A percentile compares a stretch with the other conserved stretches of the same genome.
phyloP scores from a whole-genome alignment of 2,329 filamentous ascomycete species.

The Lizonia empirigonia region DNA sequence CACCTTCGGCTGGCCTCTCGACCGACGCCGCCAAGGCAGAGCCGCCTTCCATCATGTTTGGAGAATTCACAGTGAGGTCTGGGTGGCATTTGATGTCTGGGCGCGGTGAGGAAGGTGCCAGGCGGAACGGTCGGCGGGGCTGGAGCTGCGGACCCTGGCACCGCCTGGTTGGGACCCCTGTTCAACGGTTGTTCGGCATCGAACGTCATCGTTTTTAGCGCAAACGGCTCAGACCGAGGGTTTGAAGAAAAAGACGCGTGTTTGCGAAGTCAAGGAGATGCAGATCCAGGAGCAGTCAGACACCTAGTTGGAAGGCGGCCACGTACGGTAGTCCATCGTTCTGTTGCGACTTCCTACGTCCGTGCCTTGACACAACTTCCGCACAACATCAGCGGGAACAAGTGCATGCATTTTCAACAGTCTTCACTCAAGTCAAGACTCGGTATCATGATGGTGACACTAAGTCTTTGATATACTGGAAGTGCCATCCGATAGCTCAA shows the following conservation, averaged over 20 bases:
- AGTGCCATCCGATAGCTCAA: too few relatives aligned
- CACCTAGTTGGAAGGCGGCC: too few relatives aligned
- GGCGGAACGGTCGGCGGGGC: slow-evolving; percentile 17
- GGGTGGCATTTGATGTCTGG: slow-evolving; percentile 9
- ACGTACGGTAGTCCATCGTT: too few relatives aligned
- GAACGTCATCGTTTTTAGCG: slow-evolving; percentile 6
- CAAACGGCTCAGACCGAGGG: not conserved
- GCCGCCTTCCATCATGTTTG: slow-evolving; percentile 7
- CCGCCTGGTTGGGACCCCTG: slow-evolving; percentile 7
- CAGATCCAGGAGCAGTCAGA: not conserved
- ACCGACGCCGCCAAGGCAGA: not conserved
- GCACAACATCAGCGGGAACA: too few relatives aligned
- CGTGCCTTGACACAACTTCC: too few relatives aligned
- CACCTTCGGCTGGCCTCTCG: not conserved
- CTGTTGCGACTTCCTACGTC: too few relatives aligned
- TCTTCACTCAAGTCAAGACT: too few relatives aligned
- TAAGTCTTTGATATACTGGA: too few relatives aligned
- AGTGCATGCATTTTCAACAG: too few relatives aligned
- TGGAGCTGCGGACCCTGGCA: slow-evolving; percentile 17
- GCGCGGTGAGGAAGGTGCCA: slow-evolving; percentile 9
- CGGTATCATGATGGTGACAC: too few relatives aligned
- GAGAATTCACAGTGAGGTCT: slow-evolving; percentile 2
- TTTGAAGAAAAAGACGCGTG: not conserved
- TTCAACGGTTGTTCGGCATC: slow-evolving; percentile 16
- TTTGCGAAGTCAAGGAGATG: not conserved